Base-by-base conservation (phyloP, 2,329 filamentous ascomycete genomes). In the Aspergillus versicolor region DNA sequence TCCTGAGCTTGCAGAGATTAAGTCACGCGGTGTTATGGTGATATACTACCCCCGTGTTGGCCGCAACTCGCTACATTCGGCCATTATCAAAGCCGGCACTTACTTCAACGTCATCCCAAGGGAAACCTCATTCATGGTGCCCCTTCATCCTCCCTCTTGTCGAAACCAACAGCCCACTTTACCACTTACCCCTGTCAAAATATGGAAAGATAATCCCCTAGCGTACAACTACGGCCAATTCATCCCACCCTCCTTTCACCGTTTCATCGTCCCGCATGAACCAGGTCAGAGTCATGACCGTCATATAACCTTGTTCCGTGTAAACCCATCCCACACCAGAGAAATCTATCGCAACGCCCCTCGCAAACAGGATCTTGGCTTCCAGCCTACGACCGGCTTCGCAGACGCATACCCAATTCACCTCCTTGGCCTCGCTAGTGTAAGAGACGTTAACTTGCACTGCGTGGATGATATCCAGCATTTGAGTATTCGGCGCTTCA, bases 381-480 rank as follows among this genome's bases (percentile, higher is more conserved):
- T 83, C 63, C 78, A 83, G 54, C 76, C 81, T 6, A 67, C 74
- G 44, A 81, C 84, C 2, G 81, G 79, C 37, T 85, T 86, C 67
- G 78, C 80, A 40, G 84, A 87, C 62, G 81, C 83, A 2, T 86
- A 86, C 59, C 83, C 84, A 0, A 70, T 86, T 4, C 80, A 85
- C 52, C 73, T 86, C 4, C 69, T 85, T 45, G 83, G 79, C 46
- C 67, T 86, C 15, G 75, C 82, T 15, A 84, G 81, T 41, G 76
- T 85, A 12, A 78, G 77, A 5, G 78, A 84, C 24, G 73, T 85
- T 4, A 79, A 78, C 7, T 66, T 65, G 3, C 71, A 73, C 12
- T 74, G 84, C 5, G 65, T 61, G 22, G 61, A 64, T 6, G 71
- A 70, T 4, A 70, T 74, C 13, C 77, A 76, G 1, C 67, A 69